These are phyloP conservation scores for Middelhovenomyces tepae DNA, from an alignment of 805 yeast genomes.

Conservation along the genomic window DNA sequence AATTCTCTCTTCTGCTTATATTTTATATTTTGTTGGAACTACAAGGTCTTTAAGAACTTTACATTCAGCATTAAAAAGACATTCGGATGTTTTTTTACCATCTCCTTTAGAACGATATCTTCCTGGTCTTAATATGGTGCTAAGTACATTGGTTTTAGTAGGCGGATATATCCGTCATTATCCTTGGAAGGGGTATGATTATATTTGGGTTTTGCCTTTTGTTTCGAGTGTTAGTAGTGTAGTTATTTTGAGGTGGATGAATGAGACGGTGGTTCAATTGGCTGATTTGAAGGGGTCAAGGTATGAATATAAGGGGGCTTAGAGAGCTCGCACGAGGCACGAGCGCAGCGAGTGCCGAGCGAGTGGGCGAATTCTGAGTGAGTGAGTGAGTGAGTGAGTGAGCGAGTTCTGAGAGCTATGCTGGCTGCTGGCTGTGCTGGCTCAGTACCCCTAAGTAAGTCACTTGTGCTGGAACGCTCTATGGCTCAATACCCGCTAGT, in stretches of 20 bases:
- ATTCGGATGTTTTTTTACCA: background rate
- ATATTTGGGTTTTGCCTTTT: slow-evolving; percentile 25
- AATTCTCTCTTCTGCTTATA: slow-evolving; percentile 17
- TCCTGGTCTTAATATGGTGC: slow-evolving; percentile 11
- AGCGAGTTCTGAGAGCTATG: no score
- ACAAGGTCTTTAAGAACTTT: background rate
- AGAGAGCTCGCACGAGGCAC: no score
- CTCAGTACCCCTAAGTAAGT: no score
- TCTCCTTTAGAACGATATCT: slow-evolving; percentile 5
- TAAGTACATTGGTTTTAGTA: slow-evolving; percentile 17
- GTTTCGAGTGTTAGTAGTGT: slow-evolving; percentile 19
- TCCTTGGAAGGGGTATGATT: slow-evolving; percentile 23
- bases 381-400: no score
- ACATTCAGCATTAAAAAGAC: background rate
- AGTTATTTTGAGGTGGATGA: slow-evolving; percentile 22
- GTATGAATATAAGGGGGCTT: slow-evolving; percentile 2
- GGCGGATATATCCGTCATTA: slow-evolving; percentile 17
- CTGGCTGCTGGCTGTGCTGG: no score
- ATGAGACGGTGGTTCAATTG: slow-evolving; percentile 14
- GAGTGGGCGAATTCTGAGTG: no score
- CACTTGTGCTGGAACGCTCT: no score
- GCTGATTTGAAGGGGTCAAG: background rate
- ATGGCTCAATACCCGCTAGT: no score
- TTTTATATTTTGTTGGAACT: slow-evolving; percentile 12
- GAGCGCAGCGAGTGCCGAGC: no score